A percentile compares a stretch with the other conserved stretches of the same genome.
Conservation (phyloP, 495 filamentous ascomycete genomes). For the Cairneyella variabilis region DNA sequence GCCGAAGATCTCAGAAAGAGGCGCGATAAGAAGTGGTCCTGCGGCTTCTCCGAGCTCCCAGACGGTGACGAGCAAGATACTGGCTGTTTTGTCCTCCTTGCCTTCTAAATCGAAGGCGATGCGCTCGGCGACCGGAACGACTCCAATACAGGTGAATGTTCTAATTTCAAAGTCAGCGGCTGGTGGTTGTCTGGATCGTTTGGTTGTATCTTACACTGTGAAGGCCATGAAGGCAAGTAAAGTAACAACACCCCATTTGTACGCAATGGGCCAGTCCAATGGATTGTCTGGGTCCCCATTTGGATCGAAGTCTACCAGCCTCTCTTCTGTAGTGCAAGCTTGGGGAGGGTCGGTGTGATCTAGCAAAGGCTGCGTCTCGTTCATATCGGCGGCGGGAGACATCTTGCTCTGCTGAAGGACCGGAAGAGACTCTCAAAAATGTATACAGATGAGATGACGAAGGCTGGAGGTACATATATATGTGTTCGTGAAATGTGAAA, state of each 20-base stretch:
- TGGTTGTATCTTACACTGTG: conserved; percentile 42
- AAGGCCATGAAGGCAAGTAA: conserved; percentile 49
- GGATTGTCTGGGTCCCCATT: conserved; percentile 50
- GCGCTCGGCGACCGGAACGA: conserved; percentile 47
- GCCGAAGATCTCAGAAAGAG: conserved; percentile 53
- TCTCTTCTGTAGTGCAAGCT: conserved; percentile 20
- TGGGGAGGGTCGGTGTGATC: conserved; percentile 22
- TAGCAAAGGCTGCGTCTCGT: conserved; percentile 33
- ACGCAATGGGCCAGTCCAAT: conserved; percentile 44
- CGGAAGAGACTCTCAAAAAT: too few species aligned
- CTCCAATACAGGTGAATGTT: conserved; percentile 51
- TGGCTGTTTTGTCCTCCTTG: conserved; percentile 36
- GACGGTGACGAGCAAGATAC: conserved; percentile 54
- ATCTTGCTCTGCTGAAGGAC: too few species aligned
- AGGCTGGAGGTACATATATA: too few species aligned
- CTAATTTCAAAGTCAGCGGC: conserved; percentile 29
- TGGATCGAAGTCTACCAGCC: conserved; percentile 42
- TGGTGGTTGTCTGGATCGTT: neutral
- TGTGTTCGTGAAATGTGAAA: too few species aligned
- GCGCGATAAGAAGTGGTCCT: conserved; percentile 56
- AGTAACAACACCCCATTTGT: conserved; percentile 45
- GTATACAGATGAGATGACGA: too few species aligned
- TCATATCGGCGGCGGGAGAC: too few species aligned
- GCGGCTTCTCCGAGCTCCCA: conserved; percentile 54
- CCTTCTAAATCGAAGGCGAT: conserved; percentile 46